Evolutionary conservation across 78 protist genomes (phyloP), one percentile per base, ranked within the genome.

Genomic region (Monosiga brevicollis): DNA sequence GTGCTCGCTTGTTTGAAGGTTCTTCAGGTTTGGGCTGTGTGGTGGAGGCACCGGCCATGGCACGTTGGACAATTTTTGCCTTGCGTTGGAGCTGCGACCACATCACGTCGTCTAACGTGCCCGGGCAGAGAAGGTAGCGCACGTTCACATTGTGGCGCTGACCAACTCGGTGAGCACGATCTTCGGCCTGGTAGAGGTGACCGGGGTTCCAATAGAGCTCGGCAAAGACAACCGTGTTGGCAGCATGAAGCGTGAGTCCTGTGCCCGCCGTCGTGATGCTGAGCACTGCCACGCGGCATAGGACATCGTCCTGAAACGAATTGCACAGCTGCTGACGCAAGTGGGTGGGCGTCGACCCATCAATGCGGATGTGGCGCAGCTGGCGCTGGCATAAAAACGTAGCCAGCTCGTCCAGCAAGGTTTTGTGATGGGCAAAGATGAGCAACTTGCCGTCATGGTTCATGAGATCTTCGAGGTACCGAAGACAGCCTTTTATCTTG

Each of bases 191-290:
- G 26, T 70, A 22, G 10, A 84, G 80, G 22, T 32, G 24, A 32
- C 90, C 88, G 24, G 93, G 93, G 23, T 78, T 87, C 93, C 93
- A 90, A 49, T 49, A 32, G 70, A 91, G 83, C 86, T 91, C 94
- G 35, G 87, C 91, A 79, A 91, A 90, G 38, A 90, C 78, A 32
- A 87, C 94, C 37, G 9, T 39, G 54, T 34, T 20, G 38, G 89
- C 72, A 0, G 80, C 80, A 29, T 78, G 71, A 54, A 90, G 78
- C 22, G 84, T 77, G 54, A 88, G 54, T 11, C 95, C 95, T 36
- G 80, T 40, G 1, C 90, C 88, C 20, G 90, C 90, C 1, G 92
- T 93, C 22, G 35, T 23, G 34, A 92, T 34, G 29, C 85, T 78
- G 42, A 92, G 87, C 3, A 92, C 3, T 34, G 92, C 91, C 39